These are phyloP conservation scores for Kodamaea kakaduensis DNA, from an alignment of 805 yeast genomes.

Conservation along the genomic window DNA sequence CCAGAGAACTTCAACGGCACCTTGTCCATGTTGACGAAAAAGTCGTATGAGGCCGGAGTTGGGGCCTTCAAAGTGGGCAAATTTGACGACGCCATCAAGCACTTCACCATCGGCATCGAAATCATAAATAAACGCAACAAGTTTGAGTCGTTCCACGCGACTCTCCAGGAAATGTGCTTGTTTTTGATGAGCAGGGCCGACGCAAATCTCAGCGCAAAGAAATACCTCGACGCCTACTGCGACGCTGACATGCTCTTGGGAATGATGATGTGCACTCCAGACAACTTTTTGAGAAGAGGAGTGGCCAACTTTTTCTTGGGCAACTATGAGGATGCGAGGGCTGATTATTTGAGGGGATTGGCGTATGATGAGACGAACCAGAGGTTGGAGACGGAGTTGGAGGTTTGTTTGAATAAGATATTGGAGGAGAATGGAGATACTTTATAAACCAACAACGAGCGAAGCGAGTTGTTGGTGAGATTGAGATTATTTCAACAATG, in stretches of 20 bases:
- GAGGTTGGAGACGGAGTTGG: slow-evolving; percentile 47
- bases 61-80: slow-evolving; percentile 52
- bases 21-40: slow-evolving; percentile 55
- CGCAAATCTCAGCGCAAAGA: slow-evolving; percentile 53
- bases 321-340: slow-evolving; percentile 56
- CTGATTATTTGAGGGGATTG: slow-evolving; percentile 69
- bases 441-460: slow-evolving; percentile 4
- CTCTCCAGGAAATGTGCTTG: slow-evolving; percentile 62
- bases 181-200: slow-evolving; percentile 71
- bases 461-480: too few relatives aligned
- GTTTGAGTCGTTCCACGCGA: slow-evolving; percentile 70
- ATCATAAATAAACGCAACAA: slow-evolving; percentile 65
- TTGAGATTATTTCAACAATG: too few relatives aligned
- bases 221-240: slow-evolving; percentile 56
- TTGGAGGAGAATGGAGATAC: slow-evolving; percentile 58
- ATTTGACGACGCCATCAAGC: slow-evolving; percentile 58
- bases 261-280: slow-evolving; percentile 58
- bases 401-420: slow-evolving; percentile 43
- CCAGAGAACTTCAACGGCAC: slow-evolving; percentile 53
- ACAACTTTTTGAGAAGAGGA: slow-evolving; percentile 69
- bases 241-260: slow-evolving; percentile 66
- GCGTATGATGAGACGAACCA: slow-evolving; percentile 54
- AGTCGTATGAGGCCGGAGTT: slow-evolving; percentile 62
- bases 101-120: slow-evolving; percentile 62
- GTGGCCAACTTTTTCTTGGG: slow-evolving; percentile 61